phyloP scores from a whole-genome alignment of 768 basidiomycete species.

The Aureoboletus auriporus region DNA sequence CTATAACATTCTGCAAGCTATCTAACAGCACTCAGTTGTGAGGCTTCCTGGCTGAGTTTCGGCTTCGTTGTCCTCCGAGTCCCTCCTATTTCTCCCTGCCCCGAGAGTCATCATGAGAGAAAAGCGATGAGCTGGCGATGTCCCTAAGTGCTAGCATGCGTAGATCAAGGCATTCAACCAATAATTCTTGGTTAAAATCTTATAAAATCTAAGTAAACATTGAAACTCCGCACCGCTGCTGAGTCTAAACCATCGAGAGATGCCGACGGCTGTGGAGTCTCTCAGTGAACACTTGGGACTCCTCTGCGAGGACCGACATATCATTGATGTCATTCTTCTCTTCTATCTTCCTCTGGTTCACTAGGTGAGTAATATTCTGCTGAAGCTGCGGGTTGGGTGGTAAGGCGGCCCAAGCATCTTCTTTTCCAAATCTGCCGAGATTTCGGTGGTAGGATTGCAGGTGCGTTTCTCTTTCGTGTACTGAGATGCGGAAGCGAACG shows the following conservation, averaged over 20 bases:
- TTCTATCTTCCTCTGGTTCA: constrained; percentile 56
- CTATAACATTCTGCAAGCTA: no score
- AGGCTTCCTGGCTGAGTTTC: no score
- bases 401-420: constrained; percentile 51
- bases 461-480: constrained; percentile 31
- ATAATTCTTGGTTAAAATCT: no score
- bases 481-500: neutral
- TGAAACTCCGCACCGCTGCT: no score
- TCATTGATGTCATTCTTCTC: constrained; percentile 46
- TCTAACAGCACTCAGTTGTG: no score
- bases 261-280: neutral
- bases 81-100: no score
- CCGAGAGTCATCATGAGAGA: no score
- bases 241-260: neutral
- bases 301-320: neutral
- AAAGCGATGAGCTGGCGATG: no score
- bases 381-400: neutral
- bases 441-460: constrained; percentile 90
- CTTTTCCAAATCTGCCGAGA: constrained; percentile 84
- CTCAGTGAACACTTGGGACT: neutral
- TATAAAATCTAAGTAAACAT: no score
- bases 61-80: no score
- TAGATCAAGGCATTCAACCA: no score
- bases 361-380: constrained; percentile 33
- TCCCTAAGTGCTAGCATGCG: no score